These are phyloP conservation scores for Tetrapisispora fleetii DNA, from an alignment of 805 yeast genomes.

Conservation along the genomic window DNA sequence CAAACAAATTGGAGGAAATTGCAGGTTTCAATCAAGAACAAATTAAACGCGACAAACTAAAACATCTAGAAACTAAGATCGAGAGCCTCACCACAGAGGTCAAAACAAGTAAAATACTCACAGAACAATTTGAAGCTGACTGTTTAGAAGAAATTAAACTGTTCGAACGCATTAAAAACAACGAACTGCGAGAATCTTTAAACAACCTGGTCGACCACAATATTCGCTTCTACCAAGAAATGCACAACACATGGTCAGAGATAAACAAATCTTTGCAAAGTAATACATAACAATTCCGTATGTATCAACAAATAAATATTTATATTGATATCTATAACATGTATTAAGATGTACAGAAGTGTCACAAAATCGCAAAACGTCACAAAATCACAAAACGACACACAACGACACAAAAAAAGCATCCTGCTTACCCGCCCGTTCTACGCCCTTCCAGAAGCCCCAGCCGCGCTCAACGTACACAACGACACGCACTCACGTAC, in stretches of 20 bases:
- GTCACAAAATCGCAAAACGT: too few species aligned
- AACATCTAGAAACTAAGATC: constrained; percentile 41
- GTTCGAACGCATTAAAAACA: constrained; percentile 72
- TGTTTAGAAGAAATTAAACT: constrained; percentile 46
- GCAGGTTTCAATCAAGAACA: constrained; percentile 54
- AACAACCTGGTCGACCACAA: constrained; percentile 67
- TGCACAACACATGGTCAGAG: constrained; percentile 62
- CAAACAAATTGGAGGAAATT: constrained; percentile 49
- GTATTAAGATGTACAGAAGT: too few species aligned
- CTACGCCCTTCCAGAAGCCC: not conserved
- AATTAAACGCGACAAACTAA: constrained; percentile 42
- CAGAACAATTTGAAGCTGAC: constrained; percentile 47
- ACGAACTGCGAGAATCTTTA: constrained; percentile 65
- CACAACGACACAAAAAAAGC: too few species aligned
- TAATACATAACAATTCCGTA: not conserved
- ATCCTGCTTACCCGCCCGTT: not conserved
- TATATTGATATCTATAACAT: too few species aligned
- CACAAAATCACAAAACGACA: too few species aligned
- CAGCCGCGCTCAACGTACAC: not conserved
- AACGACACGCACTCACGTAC: too few species aligned
- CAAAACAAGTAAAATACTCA: constrained; percentile 39
- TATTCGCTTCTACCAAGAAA: constrained; percentile 57
- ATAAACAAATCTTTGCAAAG: constrained; percentile 33
- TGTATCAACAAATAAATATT: too few species aligned
- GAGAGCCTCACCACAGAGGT: constrained; percentile 41